Evolutionary conservation across 2,329 filamentous ascomycete genomes (phyloP), one percentile per base, ranked within the genome.

Genomic region (Aspergillus carbonarius): DNA sequence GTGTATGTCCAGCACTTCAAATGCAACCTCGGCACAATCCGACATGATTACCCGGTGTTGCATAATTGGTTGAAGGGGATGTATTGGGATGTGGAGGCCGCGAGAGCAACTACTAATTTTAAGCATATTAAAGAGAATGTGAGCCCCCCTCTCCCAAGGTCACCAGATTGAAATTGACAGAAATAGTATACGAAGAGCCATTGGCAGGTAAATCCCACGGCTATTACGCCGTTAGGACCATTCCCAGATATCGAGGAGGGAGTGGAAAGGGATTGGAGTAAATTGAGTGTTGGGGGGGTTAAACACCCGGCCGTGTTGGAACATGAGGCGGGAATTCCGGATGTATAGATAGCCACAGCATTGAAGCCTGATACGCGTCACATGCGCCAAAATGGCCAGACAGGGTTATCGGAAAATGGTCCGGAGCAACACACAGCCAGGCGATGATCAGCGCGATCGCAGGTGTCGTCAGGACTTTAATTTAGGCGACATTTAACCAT

Each of bases 1-100:
- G 81, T 85, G 3, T 88, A 88, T 66, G 83, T 85, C 12, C 84
- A 88, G 75, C 85, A 88, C 71, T 88, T 88, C 76, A 88, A 88
- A 74, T 85, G 83, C 66, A 88, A 88, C 68, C 70, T 88, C 30
- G 83, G 85, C 2, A 86, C 77, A 10, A 81, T 88, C 42, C 74
- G 86, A 5, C 81, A 84, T 65, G 79, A 84, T 57, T 88, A 88
- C 64, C 85, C 85, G 0, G 78, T 83, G 10, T 66, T 88, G 56
- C 78, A 85, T 67, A 84, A 85, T 61, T 88, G 85, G 83, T 63
- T 88, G 62, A 84, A 81, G 71, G 78, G 78, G 34, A 67, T 86
- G 68, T 88, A 87, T 72, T 86, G 82, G 79, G 81, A 83, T 58
- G 77, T 82, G 1, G 66, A 73, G 17, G 83, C 80, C 0, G 85